Conservation (phyloP, 495 filamentous ascomycete species). For the Xylaria flabelliformis region DNA sequence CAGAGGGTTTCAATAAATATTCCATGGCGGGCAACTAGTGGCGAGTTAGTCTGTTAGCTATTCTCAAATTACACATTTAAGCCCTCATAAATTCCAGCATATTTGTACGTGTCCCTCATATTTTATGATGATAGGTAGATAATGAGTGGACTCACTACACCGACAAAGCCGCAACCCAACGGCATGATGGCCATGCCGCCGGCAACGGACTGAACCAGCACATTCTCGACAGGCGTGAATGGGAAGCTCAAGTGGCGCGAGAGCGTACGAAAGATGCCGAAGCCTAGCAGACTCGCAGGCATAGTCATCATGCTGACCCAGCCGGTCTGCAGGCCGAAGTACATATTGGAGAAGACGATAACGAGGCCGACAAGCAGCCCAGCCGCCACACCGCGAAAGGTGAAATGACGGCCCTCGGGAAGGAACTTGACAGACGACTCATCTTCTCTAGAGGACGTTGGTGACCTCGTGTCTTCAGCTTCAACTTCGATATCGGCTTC, state of each 20-base stretch:
- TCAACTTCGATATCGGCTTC: slow-evolving; percentile 10
- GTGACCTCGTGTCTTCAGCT: slow-evolving; percentile 24
- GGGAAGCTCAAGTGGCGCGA: slow-evolving; percentile 72
- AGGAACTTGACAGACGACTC: slow-evolving; percentile 36
- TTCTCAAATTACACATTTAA: background rate
- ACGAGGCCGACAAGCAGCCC: slow-evolving; percentile 85
- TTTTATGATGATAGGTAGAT: background rate
- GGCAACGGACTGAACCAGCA: slow-evolving; percentile 95
- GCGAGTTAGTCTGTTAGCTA: slow-evolving; percentile 37
- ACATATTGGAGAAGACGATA: slow-evolving; percentile 95
- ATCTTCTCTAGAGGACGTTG: slow-evolving; percentile 25
- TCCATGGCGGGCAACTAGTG: slow-evolving; percentile 81
- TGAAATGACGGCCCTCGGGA: slow-evolving; percentile 71
- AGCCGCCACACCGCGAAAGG: slow-evolving; percentile 76
- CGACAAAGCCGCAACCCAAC: slow-evolving; percentile 93
- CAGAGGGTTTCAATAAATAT: slow-evolving; percentile 75
- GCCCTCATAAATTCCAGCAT: background rate
- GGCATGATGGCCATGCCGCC: slow-evolving; percentile 97
- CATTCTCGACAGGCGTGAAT: slow-evolving; percentile 95
- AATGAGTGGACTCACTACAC: slow-evolving; percentile 53
- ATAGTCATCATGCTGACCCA: slow-evolving; percentile 77
- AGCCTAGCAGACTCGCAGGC: slow-evolving; percentile 95
- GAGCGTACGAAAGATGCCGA: slow-evolving; percentile 88
- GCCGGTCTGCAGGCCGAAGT: slow-evolving; percentile 96
- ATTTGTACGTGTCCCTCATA: background rate